Percentiles rank a stretch among this genome's conserved stretches.
These are phyloP conservation scores for Penicillium pulvis DNA, from an alignment of 495 filamentous ascomycete genomes.

Conservation along the genomic window DNA sequence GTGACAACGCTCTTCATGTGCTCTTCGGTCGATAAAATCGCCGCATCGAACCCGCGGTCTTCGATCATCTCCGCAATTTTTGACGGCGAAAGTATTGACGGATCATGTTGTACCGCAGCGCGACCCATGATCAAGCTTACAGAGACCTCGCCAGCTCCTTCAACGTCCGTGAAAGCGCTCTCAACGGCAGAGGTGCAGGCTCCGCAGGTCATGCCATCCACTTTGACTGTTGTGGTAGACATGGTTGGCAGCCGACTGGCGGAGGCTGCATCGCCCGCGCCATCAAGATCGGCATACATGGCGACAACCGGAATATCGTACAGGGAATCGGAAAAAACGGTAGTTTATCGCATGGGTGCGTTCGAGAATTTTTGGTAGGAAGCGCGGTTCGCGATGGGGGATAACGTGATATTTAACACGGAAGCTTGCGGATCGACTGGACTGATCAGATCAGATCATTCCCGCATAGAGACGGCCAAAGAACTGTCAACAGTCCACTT, in stretches of 20 bases:
- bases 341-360: constrained; percentile 35
- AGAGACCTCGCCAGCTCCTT: constrained; percentile 80
- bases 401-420: constrained; percentile 21
- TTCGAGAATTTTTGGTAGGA: neutral
- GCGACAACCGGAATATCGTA: constrained; percentile 16
- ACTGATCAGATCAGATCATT: constrained; percentile 29
- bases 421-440: constrained; percentile 29
- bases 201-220: constrained; percentile 94
- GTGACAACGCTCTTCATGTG: constrained; percentile 23
- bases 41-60: constrained; percentile 92
- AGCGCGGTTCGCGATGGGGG: constrained; percentile 12
- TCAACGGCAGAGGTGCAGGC: constrained; percentile 89
- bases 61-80: constrained; percentile 83
- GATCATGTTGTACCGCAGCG: constrained; percentile 88
- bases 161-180: constrained; percentile 75
- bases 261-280: constrained; percentile 21
- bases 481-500: neutral
- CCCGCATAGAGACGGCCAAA: constrained; percentile 12
- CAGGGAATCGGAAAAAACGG: constrained; percentile 8
- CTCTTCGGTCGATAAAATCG: constrained; percentile 79
- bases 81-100: constrained; percentile 68
- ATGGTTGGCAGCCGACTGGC: constrained; percentile 42
- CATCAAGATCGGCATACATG: constrained; percentile 25
- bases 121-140: constrained; percentile 92
- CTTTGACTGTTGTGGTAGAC: constrained; percentile 88